phyloP scores from a whole-genome alignment of 2,329 filamentous ascomycete genomes.

The Hypocreales sp. region DNA sequence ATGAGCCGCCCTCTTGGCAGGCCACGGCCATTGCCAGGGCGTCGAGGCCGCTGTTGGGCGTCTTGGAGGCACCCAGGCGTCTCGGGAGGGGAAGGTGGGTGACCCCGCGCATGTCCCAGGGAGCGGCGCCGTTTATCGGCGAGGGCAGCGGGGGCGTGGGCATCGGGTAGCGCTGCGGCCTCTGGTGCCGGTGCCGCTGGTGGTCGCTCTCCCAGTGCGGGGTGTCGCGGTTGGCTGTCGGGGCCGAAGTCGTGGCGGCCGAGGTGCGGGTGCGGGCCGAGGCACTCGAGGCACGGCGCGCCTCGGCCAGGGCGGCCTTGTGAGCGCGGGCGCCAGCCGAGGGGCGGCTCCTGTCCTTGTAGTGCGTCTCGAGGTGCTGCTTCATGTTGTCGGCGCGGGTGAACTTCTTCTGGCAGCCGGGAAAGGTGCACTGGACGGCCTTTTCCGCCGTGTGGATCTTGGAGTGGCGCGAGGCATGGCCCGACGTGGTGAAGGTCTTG shows the following conservation, averaged over 20 bases:
- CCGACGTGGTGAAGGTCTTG: conserved; percentile 73
- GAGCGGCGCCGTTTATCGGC: conserved; percentile 17
- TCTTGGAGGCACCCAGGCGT: conserved; percentile 25
- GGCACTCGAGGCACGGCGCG: conserved; percentile 15
- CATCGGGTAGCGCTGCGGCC: conserved; percentile 17
- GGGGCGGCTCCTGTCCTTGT: conserved; percentile 41
- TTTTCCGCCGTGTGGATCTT: conserved; percentile 77
- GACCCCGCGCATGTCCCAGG: conserved; percentile 32
- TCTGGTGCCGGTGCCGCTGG: conserved; percentile 13
- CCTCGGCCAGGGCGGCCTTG: conserved; percentile 16
- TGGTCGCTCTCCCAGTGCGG: conserved; percentile 23
- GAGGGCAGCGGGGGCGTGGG: conserved; percentile 12
- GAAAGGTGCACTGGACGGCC: conserved; percentile 50
- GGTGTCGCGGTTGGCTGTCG: conserved; percentile 7
- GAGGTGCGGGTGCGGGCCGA: conserved; percentile 14
- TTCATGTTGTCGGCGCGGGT: conserved; percentile 80
- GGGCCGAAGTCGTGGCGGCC: conserved; percentile 6
- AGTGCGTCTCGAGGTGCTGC: conserved; percentile 67
- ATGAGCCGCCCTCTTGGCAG: conserved; percentile 27
- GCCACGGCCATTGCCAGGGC: conserved; percentile 38
- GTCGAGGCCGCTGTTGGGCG: conserved; percentile 37
- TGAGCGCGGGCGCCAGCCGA: conserved; percentile 18
- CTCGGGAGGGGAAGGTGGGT: conserved; percentile 27
- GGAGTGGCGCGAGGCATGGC: conserved; percentile 70
- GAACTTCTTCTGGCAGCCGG: conserved; percentile 64